Base-by-base conservation (phyloP, 2,329 filamentous ascomycete species). In the Penicillium hordei region DNA sequence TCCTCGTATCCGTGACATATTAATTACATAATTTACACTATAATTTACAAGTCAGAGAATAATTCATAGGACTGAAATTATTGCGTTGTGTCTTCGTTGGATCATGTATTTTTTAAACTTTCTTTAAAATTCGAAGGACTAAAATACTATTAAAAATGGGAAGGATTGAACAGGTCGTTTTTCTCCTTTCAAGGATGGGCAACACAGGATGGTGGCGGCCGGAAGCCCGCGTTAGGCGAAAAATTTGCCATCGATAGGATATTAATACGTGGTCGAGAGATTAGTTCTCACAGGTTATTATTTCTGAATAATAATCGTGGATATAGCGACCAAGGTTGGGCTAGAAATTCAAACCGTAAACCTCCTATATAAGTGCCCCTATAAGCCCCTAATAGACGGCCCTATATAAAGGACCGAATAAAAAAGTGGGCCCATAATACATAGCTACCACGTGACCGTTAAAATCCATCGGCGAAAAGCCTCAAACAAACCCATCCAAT, bases 391-490 rank as follows among this genome's bases (percentile, higher is more conserved):
- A 13, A 12, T 31, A 31, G 21, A 19, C 13, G 6, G 7, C 19
- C 45, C 21, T 31, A 31, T 51, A 33, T 33, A 34, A 33, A 21
- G 6, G 8, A 33, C 31, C 33, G 1, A 2, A 23, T 5, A 19
- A 3, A 21, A 45, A 45, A 25, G 50, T 36, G 50, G 50, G 21
- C 6, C 50, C 15, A 27, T 43, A 23, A 21, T 9, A 34, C 15
- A 33, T 3, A 33, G 1, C 2, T 0, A 1, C 17, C 50, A 52
- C 39, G 50, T 52, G 50, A 45, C 4, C 17, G 8, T 45, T 19
- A 45, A 52, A 52, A 36, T 45, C 50, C 38, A 31, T 56, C 33
- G 39, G 21, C 40, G 34, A 52, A 56, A 52, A 52, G 48, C 49
- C 42, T 57, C 55, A 25, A 39, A 45, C 23, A n/a, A 36, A 23